These are phyloP conservation scores for Micromonas commoda DNA, from an alignment of 139 green algal genomes.

Conservation along the genomic window DNA sequence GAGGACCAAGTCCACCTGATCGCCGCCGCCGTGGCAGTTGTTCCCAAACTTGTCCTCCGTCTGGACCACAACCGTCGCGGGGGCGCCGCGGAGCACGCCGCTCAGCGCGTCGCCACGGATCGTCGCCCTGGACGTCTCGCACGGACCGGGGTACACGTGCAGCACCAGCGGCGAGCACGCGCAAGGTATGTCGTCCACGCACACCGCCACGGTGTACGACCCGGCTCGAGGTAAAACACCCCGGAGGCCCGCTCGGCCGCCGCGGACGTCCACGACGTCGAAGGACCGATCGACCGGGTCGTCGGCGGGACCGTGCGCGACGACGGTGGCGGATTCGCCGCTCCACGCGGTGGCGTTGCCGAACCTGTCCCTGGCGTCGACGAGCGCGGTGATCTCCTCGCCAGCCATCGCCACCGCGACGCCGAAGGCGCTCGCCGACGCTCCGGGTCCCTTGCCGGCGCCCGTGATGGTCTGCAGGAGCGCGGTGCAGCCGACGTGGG, in stretches of 20 bases:
- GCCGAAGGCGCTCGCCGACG: not conserved
- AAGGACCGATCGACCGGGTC: not conserved
- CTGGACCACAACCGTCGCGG: slow-evolving; percentile 8
- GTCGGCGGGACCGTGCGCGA: not conserved
- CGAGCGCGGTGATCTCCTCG: slow-evolving; percentile 7
- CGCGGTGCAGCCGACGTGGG: slow-evolving; percentile 1
- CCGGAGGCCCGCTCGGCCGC: not conserved
- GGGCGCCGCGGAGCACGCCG: not conserved
- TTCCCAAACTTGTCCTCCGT: slow-evolving; percentile 30
- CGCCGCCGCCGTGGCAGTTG: slow-evolving; percentile 17
- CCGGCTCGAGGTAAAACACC: slow-evolving; percentile 1
- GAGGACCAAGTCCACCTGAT: slow-evolving; percentile 10
- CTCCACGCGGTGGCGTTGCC: not conserved
- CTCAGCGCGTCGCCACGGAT: slow-evolving; percentile 4
- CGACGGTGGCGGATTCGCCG: not conserved
- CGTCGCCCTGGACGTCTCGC: not conserved
- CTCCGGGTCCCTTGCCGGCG: not conserved
- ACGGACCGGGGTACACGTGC: slow-evolving; percentile 12
- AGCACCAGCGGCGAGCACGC: not conserved
- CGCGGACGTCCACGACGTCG: not conserved
- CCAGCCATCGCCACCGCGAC: slow-evolving; percentile 10
- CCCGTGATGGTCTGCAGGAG: not conserved
- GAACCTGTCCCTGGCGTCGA: slow-evolving; percentile 4
- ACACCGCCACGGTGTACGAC: not conserved
- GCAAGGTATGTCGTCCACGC: not conserved